Evolutionary conservation across 176 grass and related monocot genomes (phyloP), one percentile per base, ranked within the genome.

Genomic region (Triticum urartu): DNA sequence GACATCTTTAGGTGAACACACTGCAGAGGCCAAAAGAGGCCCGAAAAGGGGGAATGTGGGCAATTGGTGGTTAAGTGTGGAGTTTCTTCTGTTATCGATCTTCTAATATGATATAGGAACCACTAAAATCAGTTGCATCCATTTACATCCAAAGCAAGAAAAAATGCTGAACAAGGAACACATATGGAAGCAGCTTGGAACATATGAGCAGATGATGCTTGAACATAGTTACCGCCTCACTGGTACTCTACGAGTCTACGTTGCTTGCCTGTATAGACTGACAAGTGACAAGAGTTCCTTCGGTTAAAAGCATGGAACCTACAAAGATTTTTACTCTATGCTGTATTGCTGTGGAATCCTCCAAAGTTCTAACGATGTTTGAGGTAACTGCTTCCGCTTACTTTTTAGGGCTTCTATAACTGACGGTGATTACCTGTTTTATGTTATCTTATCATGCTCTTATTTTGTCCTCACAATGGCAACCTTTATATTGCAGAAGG

Each of bases 251-350:
- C 38, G 14, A 75, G 61, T 88, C 66, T 82, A 67, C 20, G 28
- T 88, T 90, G 68, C 59, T 90, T 92, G 64, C 59, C 58, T 88
- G 40, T 79, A 81, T 81, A 74, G 83, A 83, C 87, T 92, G 86
- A 59, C 54, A 59, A 59, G 54, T 59, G 42, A 93, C 88, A 85
- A 88, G 65, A 79, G 56, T 77, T 88, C 28, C 60, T 88, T 83
- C 75, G 68, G 60, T 83, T 81, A 84, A 93, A 90, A 90, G 86
- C 78, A 90, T 86, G 91, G 88, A 88, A 88, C 22, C 25, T 85
- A 65, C 88, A 80, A 87, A 87, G 84, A 89, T 91, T 87, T 39
- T 79, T 91, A 91, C 85, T 79, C 80, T 90, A 78, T 90, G 67
- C 82, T 93, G 84, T 90, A 75, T 87, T 84, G 85, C 77, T 81